These are phyloP conservation scores for Mycena amicta DNA, from an alignment of 768 basidiomycete genomes.

Conservation along the genomic window DNA sequence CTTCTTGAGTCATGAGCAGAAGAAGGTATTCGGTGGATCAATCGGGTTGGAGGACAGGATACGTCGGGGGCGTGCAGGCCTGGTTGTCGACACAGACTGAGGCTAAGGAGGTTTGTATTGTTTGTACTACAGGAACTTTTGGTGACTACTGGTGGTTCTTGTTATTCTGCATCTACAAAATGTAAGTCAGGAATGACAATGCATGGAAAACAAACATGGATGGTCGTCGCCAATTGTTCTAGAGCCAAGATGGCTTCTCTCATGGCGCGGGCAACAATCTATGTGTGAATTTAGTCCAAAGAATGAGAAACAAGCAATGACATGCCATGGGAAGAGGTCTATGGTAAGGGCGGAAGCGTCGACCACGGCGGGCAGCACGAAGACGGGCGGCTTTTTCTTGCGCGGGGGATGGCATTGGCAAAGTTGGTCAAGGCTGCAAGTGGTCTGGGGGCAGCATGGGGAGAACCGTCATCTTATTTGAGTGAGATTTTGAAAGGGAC, in stretches of 20 bases:
- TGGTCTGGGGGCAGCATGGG: neutral
- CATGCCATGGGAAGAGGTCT: neutral
- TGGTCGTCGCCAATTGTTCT: too few relatives aligned
- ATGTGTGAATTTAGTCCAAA: too few relatives aligned
- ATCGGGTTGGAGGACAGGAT: constrained; percentile 83
- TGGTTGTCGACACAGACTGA: constrained; percentile 68
- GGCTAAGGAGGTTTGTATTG: too few relatives aligned
- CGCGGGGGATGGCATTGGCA: neutral
- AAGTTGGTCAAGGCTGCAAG: neutral
- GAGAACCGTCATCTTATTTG: neutral
- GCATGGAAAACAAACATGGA: too few relatives aligned
- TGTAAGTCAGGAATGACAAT: too few relatives aligned
- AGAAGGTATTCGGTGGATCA: constrained; percentile 77
- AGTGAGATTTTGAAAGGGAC: neutral
- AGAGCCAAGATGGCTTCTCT: too few relatives aligned
- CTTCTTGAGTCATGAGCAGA: constrained; percentile 83
- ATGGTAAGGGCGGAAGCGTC: neutral
- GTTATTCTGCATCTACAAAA: too few relatives aligned
- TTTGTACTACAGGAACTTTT: too few relatives aligned
- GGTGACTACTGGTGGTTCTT: too few relatives aligned
- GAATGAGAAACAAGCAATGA: too few relatives aligned
- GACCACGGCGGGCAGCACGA: neutral
- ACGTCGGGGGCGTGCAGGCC: constrained; percentile 66
- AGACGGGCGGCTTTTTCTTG: neutral
- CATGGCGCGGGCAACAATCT: too few relatives aligned